Base-by-base conservation (phyloP, 1,139 yeast genomes). In the Debaryomyces udenii region DNA sequence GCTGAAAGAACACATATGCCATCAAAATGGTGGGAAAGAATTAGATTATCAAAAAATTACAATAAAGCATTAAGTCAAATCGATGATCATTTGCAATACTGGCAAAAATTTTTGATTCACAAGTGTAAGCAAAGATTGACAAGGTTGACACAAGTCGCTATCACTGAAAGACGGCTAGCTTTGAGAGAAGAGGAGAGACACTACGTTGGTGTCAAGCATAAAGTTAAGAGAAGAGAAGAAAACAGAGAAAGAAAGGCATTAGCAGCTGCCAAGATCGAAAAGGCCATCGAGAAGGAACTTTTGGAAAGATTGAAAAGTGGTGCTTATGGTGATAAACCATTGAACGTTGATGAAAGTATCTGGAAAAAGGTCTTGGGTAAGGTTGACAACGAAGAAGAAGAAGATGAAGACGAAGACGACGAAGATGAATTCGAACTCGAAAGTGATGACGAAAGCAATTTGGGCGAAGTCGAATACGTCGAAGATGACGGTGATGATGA, bases 1-100 rank as follows among this genome's bases (percentile, higher is more conserved):
- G 96, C 95, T 2, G 99, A 93, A 70, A 81, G 99, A 66, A 94
- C 96, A 17, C 99, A 93, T 61, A 86, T 89, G 54, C 99, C 99
- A 10, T 80, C 87, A 35, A 86, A 86, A 56, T 71, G 88, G 64
- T 93, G 99, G 99, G 97, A 93, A 66, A 78, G 98, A 55, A 83
- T 93, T 60, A 84, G 84, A 61, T 74, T 93, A 46, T 86, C 94
- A 43, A 89, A 88, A 61, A 91, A 93, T 63, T 93, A 90, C 62
- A 78, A 84, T 41, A 85, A 79, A 59, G 98, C 99, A 4, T 75
- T 93, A 55, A 78, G 78, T 51, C 99, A 93, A 65, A 80, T 93
- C 45, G 98, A 91, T 61, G 83, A 81, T 47, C 87, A 89, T 56
- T 74, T 93, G 51, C 76, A 85, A 45, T 90, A 91, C 68, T 93